Conservation (phyloP, 108 stramenopile species). For the Cyclostephanos tholiformis region DNA sequence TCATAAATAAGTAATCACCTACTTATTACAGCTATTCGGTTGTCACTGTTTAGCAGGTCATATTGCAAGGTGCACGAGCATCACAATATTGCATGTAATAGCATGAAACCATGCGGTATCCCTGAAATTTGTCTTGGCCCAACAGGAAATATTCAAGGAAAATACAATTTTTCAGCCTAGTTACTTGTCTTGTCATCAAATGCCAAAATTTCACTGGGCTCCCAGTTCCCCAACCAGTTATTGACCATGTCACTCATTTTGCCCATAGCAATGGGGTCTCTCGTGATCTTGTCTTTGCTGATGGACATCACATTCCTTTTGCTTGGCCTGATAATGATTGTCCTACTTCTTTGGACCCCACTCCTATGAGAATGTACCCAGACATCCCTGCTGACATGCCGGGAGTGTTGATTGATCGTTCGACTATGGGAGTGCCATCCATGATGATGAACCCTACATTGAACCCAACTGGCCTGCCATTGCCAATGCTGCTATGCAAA, state of each 20-base stretch:
- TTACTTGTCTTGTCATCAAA: neutral
- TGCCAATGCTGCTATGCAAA: too few species aligned
- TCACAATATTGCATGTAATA: conserved; percentile 3
- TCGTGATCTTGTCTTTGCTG: neutral
- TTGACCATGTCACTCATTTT: conserved; percentile 17
- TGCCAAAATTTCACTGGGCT: conserved; percentile 12
- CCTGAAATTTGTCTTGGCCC: conserved; percentile 23
- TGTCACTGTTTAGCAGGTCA: too few species aligned
- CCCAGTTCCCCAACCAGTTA: conserved; percentile 47
- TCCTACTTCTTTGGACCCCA: neutral
- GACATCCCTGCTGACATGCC: neutral
- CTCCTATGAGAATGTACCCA: neutral
- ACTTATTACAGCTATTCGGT: too few species aligned
- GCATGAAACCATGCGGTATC: neutral
- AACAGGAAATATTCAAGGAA: conserved; percentile 23
- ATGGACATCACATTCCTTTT: conserved; percentile 1
- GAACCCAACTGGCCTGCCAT: too few species aligned
- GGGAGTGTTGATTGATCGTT: neutral
- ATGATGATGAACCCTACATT: too few species aligned
- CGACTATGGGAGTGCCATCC: too few species aligned
- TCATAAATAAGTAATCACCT: too few species aligned
- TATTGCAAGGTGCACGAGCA: conserved; percentile 27
- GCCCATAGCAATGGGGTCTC: conserved; percentile 5
- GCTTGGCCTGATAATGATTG: conserved; percentile 7
- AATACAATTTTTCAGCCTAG: conserved; percentile 12